Evolutionary conservation across 177 flowering plant genomes (phyloP), one percentile per base, ranked within the genome.

Genomic region (Vitis hybrid): DNA sequence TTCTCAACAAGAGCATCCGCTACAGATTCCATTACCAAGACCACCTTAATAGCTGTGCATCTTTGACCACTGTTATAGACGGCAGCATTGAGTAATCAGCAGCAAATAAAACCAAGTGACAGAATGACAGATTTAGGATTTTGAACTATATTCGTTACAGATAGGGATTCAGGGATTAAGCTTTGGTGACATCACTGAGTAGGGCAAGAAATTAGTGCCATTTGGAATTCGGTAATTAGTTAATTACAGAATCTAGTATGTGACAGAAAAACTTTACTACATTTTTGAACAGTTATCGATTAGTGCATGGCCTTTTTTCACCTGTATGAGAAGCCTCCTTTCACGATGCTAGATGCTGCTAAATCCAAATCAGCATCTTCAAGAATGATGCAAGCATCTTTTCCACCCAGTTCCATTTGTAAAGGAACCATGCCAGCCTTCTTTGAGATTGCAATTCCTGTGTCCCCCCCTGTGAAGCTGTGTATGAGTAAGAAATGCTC

Each of bases 321-420:
- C 99, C 99, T 96, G 87, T 94, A 96, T 62, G 98, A 94, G 80
- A 94, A 94, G 15, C 99, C 99, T 66, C 99, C 99, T 78, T 96
- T 96, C 11, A 96, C 75, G 8, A 96, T 89, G 79, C 90, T 94
- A 4, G 88, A 76, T 1, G 97, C 97, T 1, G 83, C 99, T 70
- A 96, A 81, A 75, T 94, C 99, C 22, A 96, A 78, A 78, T 96
- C 99, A 47, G 98, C 97, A 73, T 96, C 99, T 75, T 94, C 99
- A 67, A 96, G 98, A 64, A 96, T 94, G 71, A 96, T 91, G 87
- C 99, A 96, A 15, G 98, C 98, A 76, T 96, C 99, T 85, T 96
- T 96, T 49, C 99, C 99, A 73, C 99, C 98, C 22, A 96, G 81
- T 59, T 96, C 99, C 99, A 96, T 96, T 74, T 96, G 99, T 62